Evolutionary conservation across 2,329 filamentous ascomycete species (phyloP), one percentile per base, ranked within the genome.

Genomic region (Fusarium sp.): DNA sequence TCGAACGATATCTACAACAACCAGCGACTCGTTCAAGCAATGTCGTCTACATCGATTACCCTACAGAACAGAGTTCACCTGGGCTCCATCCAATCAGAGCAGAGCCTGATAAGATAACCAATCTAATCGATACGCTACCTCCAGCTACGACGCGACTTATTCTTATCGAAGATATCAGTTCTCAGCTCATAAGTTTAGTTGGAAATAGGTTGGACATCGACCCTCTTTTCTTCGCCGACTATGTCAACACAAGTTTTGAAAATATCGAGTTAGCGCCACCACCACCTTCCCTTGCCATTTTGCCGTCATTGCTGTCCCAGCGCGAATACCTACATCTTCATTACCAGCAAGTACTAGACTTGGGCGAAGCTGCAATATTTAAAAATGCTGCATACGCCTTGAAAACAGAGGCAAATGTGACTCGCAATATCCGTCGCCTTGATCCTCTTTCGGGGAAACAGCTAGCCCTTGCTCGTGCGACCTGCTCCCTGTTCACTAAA

Each of bases 151-250:
- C 16, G 13, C 23, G 58, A 3, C 9, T 50, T 11, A 5, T 61
- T 4, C 4, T 61, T 2, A 25, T 61, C 1, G 58, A 61, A 7
- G 48, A 61, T 14, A 50, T 61, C 3, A 57, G 6, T 5, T 20
- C 45, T 2, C 3, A 16, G 0, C 16, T 57, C 0, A 37, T 61
- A 14, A 30, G 2, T 4, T 1, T 4, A 2, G 1, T 49, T 0
- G 58, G 58, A 0, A 12, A 18, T 2, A 2, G 16, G 2, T 14
- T 57, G 0, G 53, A 61, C 2, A 30, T 57, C 0, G 43, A 61
- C 13, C 53, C 58, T 1, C 4, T 61, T 0, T 61, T 61, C 21
- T 61, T 61, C 16, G 58, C 58, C 3, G 58, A 57, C 9, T 61
- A 61, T 7, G 10, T 50, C 8, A 9, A n/a, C 11, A 49, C 27